phyloP scores from a whole-genome alignment of 2,329 filamentous ascomycete species.

The Beauveria bassiana region DNA sequence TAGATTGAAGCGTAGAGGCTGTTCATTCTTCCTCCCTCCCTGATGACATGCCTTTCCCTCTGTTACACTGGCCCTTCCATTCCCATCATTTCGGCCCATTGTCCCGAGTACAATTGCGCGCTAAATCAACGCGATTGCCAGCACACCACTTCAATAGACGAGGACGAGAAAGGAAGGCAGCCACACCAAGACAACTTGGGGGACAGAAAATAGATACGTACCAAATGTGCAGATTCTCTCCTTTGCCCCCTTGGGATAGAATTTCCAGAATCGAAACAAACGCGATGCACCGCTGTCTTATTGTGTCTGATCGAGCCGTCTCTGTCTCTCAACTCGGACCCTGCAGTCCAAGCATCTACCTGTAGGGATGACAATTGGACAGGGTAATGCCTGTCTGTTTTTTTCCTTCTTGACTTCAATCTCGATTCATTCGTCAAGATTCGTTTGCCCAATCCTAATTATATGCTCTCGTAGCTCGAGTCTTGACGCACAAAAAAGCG shows the following conservation, averaged over 20 bases:
- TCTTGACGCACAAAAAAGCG: not conserved
- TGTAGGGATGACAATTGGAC: not conserved
- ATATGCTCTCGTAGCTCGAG: no score
- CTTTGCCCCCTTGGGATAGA: not conserved
- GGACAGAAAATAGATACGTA: not conserved
- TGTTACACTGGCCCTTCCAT: not conserved
- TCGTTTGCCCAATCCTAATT: not conserved
- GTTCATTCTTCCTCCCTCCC: no score
- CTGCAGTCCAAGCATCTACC: not conserved
- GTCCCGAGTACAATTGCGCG: not conserved
- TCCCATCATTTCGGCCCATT: not conserved
- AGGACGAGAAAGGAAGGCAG: not conserved
- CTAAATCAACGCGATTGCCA: not conserved
- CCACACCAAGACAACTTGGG: not conserved
- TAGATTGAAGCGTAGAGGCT: no score
- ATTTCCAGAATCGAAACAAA: not conserved
- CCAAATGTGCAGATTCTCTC: not conserved
- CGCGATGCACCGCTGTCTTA: not conserved
- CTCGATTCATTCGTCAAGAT: not conserved
- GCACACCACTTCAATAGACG: not conserved
- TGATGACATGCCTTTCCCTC: no score
- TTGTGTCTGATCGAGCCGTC: constrained; percentile 1
- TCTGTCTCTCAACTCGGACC: not conserved
- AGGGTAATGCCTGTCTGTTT: not conserved
- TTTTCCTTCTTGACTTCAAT: not conserved